These are phyloP conservation scores for Aspergillus arachidicola DNA, from an alignment of 2,329 filamentous ascomycete species.

Conservation along the genomic window DNA sequence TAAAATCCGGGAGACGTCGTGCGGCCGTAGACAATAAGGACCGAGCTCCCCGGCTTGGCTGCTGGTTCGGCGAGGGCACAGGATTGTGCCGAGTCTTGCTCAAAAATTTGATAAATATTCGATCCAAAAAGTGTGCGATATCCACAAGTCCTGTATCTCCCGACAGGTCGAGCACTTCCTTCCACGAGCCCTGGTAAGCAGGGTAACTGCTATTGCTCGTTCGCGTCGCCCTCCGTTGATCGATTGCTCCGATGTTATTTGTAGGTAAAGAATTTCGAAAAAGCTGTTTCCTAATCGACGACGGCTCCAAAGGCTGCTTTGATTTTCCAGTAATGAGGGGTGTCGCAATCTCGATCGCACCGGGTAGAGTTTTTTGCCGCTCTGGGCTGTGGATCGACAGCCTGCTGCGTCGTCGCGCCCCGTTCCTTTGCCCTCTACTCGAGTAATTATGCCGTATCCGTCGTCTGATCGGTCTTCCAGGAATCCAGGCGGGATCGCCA, in stretches of 20 bases:
- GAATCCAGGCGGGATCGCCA: constrained; percentile 45
- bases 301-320: constrained; percentile 21
- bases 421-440: constrained; percentile 28
- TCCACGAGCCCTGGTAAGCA: constrained; percentile 37
- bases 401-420: constrained; percentile 28
- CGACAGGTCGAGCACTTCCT: constrained; percentile 34
- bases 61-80: constrained; percentile 2
- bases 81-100: constrained; percentile 31
- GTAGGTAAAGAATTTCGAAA: constrained; percentile 16
- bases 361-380: constrained; percentile 36
- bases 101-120: constrained; percentile 41
- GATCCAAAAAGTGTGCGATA: constrained; percentile 39
- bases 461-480: constrained; percentile 35
- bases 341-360: constrained; percentile 46
- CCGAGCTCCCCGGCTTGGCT: constrained; percentile 28
- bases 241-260: constrained; percentile 8
- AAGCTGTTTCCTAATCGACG: constrained; percentile 25
- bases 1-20: constrained; percentile 41
- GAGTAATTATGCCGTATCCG: constrained; percentile 43
- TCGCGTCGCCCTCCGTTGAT: constrained; percentile 21
- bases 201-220: constrained; percentile 30
- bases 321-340: constrained; percentile 43
- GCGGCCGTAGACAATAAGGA: constrained; percentile 42
- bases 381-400: constrained; percentile 41
- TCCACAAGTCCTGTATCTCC: constrained; percentile 36